These are phyloP conservation scores for Ceratopteris richardii DNA, from an alignment of 75 land plant species.

Conservation along the genomic window DNA sequence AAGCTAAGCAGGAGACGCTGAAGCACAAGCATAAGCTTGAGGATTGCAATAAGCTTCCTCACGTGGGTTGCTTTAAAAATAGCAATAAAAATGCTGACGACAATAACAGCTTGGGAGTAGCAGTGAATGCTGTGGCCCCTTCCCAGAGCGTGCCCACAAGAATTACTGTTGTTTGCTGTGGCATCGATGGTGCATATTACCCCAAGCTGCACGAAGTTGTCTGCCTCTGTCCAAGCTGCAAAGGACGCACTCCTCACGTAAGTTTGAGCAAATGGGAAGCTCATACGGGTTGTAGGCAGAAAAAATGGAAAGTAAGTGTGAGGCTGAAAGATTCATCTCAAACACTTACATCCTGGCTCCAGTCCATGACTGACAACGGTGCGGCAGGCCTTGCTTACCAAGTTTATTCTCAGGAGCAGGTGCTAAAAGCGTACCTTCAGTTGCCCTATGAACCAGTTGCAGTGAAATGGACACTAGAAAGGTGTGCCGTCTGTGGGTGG, in stretches of 20 bases:
- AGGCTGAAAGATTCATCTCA: conserved; percentile 39
- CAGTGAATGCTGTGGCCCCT: too few relatives aligned
- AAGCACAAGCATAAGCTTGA: too few relatives aligned
- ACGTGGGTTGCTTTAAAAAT: too few relatives aligned
- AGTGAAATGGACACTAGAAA: conserved; percentile 84
- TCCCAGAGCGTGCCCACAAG: conserved; percentile 32
- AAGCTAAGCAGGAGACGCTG: background rate
- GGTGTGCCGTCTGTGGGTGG: conserved; percentile 97
- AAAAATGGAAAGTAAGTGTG: conserved; percentile 81
- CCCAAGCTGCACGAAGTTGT: conserved; percentile 71
- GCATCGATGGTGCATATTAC: conserved; percentile 63
- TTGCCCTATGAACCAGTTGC: conserved; percentile 66
- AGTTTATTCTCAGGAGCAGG: conserved; percentile 20
- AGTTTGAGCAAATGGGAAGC: conserved; percentile 76
- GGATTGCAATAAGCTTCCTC: too few relatives aligned
- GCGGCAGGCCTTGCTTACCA: conserved; percentile 34
- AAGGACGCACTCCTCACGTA: conserved; percentile 64
- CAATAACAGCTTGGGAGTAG: too few relatives aligned
- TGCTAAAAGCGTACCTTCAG: conserved; percentile 11
- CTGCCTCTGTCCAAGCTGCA: background rate
- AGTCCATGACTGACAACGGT: conserved; percentile 9
- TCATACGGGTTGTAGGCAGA: conserved; percentile 71
- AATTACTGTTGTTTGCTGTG: conserved; percentile 56
- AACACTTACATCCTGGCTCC: conserved; percentile 52
- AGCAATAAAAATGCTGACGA: too few relatives aligned